A percentile compares a stretch with the other conserved stretches of the same genome.
Conservation (phyloP, 306 rosid genomes). For the Glycine soja region DNA sequence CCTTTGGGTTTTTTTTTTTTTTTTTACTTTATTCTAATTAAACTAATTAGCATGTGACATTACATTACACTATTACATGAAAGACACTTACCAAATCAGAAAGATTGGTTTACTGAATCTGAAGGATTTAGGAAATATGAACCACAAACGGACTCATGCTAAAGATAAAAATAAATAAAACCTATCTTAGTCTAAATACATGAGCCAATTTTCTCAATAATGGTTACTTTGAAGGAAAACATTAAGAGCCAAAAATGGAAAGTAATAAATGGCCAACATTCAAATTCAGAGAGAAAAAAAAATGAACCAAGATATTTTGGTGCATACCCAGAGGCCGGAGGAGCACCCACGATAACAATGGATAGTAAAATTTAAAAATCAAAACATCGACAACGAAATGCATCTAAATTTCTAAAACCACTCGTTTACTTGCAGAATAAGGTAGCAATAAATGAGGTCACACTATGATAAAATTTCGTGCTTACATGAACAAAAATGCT, state of each 20-base stretch:
- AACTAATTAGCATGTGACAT: neutral
- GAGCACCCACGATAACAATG: neutral
- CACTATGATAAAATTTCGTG: neutral
- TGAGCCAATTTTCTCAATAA: neutral
- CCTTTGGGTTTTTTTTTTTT: no score
- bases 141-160: neutral
- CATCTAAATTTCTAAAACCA: constrained; percentile 1
- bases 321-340: neutral
- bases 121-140: neutral
- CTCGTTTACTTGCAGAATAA: neutral
- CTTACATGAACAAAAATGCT: neutral
- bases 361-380: neutral
- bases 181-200: neutral
- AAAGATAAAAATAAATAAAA: neutral
- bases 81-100: neutral
- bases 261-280: neutral
- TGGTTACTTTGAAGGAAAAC: constrained; percentile 1
- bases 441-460: neutral
- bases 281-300: neutral
- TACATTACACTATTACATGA: neutral
- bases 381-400: neutral
- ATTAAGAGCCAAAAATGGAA: neutral
- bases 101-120: neutral
- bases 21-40: no score
- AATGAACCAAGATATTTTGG: constrained; percentile 9